Base-by-base conservation (phyloP, 257 asterid species). In the Solanum sitiens region DNA sequence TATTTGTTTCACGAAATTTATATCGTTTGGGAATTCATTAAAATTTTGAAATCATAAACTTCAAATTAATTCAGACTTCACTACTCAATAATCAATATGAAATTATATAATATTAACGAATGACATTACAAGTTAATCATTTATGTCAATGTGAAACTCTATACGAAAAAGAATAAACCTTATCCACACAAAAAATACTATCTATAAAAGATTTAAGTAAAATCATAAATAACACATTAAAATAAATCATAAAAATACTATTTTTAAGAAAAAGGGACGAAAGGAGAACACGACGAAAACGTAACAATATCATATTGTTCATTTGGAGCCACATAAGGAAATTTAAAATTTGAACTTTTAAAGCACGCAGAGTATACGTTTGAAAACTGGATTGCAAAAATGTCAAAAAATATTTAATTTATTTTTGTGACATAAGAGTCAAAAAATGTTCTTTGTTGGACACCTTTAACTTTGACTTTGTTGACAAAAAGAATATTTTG, bases 261-360 rank as follows among this genome's bases (percentile, higher is more conserved):
- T 13, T 37, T 9, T 5, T 0, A 0, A 11, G 15, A 76, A 10
- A 44, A 76, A 14, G 39, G 10, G 12, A 1, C 18, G 39, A 9
- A 30, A 16, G 70, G 16, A 82, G 45, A 30, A 82, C 7, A 10
- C 30, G 86, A 82, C 86, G 44, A 82, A 50, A 82, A 50, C 8
- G 1, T 47, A 15, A 4, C 16, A 16, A 23, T 39, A 27, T 80
- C 42, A 79, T 8, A 23, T 10, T 16, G 42, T 47, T 47, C 18
- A 45, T 82, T 30, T 82, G 70, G 86, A 82, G 70, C 70, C 70
- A 82, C 23, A 50, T 6, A 30, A 50, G 44, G 27, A 53, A 82
- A 11, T 50, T 80, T 20, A 50, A 50, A 82, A 18, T 82, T 82
- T 82, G 70, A 82, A 82, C 42, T 30, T 82, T 82, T 32, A 32